These are phyloP conservation scores for Waltergamsia citrina DNA, from an alignment of 2,329 filamentous ascomycete species.

Conservation along the genomic window DNA sequence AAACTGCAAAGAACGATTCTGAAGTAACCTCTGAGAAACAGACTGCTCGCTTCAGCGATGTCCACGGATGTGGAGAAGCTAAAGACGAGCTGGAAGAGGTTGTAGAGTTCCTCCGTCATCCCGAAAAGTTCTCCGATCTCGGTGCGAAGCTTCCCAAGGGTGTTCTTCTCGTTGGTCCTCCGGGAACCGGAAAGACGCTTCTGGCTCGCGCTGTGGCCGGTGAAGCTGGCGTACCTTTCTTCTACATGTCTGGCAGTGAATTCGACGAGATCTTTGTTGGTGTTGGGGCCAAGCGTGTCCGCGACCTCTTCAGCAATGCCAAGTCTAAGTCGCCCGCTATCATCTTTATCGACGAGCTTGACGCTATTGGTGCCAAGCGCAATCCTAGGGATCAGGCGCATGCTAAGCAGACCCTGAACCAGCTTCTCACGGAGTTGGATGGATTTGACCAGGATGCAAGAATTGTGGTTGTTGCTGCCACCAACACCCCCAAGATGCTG, in stretches of 20 bases:
- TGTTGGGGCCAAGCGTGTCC: slow-evolving; percentile 91
- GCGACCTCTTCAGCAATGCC: slow-evolving; percentile 80
- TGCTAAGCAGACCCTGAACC: slow-evolving; percentile 94
- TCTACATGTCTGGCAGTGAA: slow-evolving; percentile 99
- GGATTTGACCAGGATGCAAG: slow-evolving; percentile 92
- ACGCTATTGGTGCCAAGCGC: slow-evolving; percentile 89
- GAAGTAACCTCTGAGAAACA: slow-evolving; percentile 92
- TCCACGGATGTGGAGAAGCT: slow-evolving; percentile 95
- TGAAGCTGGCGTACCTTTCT: slow-evolving; percentile 96
- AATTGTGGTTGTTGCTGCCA: slow-evolving; percentile 92
- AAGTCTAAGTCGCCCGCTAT: slow-evolving; percentile 83
- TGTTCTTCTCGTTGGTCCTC: slow-evolving; percentile 87
- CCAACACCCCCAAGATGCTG: slow-evolving; percentile 88
- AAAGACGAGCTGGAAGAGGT: slow-evolving; percentile 97
- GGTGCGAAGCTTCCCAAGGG: slow-evolving; percentile 96
- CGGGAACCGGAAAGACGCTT: slow-evolving; percentile 94
- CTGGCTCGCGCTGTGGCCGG: slow-evolving; percentile 92
- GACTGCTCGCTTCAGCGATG: slow-evolving; percentile 82
- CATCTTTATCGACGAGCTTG: slow-evolving; percentile 89
- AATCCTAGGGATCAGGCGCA: slow-evolving; percentile 91
- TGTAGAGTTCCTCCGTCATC: slow-evolving; percentile 91
- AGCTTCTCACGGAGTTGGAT: slow-evolving; percentile 91
- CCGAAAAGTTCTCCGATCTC: slow-evolving; percentile 84
- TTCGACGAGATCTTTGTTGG: slow-evolving; percentile 98
- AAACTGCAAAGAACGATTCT: slow-evolving; percentile 59